Conservation (phyloP, 1,284 basidiomycete genomes). For the Sanghuangporus baumii region DNA sequence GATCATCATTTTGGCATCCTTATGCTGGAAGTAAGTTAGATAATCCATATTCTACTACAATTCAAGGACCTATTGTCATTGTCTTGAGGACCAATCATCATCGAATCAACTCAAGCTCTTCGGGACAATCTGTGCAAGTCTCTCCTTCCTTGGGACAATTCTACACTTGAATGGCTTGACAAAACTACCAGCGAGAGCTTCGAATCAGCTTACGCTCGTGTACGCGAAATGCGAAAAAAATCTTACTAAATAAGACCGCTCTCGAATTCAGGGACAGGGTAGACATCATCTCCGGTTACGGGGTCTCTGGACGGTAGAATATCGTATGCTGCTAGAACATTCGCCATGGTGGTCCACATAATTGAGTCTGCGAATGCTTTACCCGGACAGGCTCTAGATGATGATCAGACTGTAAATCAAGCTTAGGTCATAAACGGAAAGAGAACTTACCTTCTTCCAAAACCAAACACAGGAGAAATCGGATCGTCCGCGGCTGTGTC, state of each 20-base stretch:
- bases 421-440: neutral
- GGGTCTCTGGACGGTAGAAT: neutral
- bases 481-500: neutral
- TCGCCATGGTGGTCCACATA: conserved; percentile 8
- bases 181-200: neutral
- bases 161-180: conserved; percentile 6
- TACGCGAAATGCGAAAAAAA: neutral
- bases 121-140: neutral
- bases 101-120: neutral
- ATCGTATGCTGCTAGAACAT: conserved; percentile 8
- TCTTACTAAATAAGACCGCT: neutral
- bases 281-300: neutral
- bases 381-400: conserved; percentile 12
- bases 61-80: too few species aligned
- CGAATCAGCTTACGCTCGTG: too few species aligned
- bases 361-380: conserved; percentile 9
- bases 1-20: too few species aligned
- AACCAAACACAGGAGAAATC: neutral
- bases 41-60: too few species aligned
- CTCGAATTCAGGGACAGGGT: neutral
- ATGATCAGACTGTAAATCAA: neutral
- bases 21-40: too few species aligned
- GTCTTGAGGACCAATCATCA: too few species aligned
- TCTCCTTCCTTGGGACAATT: conserved; percentile 3
- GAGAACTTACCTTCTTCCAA: neutral